Base-by-base conservation (phyloP, 345 rosid species). In the Combretum micranthum region DNA sequence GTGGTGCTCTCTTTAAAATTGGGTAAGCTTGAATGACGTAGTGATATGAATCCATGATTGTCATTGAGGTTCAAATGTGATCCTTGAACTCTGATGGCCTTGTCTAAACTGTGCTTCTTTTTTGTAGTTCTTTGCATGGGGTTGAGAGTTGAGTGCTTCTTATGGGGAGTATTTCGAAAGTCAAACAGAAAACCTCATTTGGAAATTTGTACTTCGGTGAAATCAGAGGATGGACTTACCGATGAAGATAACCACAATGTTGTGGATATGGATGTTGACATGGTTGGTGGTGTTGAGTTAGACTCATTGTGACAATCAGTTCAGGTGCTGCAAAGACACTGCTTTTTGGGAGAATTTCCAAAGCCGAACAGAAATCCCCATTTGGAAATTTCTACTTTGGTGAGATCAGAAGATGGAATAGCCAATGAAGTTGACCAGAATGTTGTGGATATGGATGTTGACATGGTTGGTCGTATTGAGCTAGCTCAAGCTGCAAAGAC, bases 261-360 rank as follows among this genome's bases (percentile, higher is more conserved):
- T 37, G 16, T 26, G 15, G 72, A 65, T 18, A 79, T 72, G 80
- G 78, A 53, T 10, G 50, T 69, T 20, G 78, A 75, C 62, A 75
- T 69, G 76, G 53, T 56, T 56, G 75, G 78, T 1, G 78, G 74
- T 14, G 18, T 18, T 50, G 76, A 72, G n/a, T 17, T 21, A 23
- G 64, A 17, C 62, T 52, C 72, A 64, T 21, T 70, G 15, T 66
- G 51, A 66, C 44, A 51, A 55, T 47, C 53, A 19, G 32, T 15
- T 14, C 0, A 15, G 47, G 61, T 44, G 43, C 50, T 22, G 13
- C 12, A 15, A 9, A 45, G 25, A 53, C n/a, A n/a, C n/a, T 23
- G 21, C 54, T 83, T 80, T 60, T 52, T 80, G 72, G 88, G 85
- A 52, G 25, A 75, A 12, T 77, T 75, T 59, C 55, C 43, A 17